Base-by-base conservation (phyloP, 345 rosid species). In the Draba incana region DNA sequence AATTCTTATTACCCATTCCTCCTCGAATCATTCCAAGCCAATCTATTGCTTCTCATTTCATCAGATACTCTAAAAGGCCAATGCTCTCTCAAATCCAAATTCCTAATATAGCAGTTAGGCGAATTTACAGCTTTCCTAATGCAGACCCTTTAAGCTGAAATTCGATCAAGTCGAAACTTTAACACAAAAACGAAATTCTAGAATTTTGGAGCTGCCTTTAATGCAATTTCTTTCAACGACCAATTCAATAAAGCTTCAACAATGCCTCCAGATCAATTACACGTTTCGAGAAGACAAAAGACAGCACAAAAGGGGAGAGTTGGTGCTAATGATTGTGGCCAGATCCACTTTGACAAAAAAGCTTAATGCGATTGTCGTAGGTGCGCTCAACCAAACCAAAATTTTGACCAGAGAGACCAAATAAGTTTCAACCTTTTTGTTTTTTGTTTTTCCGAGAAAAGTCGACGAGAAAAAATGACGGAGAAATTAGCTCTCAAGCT, bases 41-140 rank as follows among this genome's bases (percentile, higher is more conserved):
- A 49, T 68, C 35, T 59, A 9, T 23, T 67, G 62, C 75, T 77
- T 75, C 59, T 71, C 84, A 81, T 81, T 68, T 81, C 84, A 78
- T 78, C 75, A 50, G 60, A 52, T 47, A 37, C 56, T 45, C 49
- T 4, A 61, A 24, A 55, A 55, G 37, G 55, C 61, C 24, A 60
- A 14, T 0, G 27, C 62, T 70, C 2, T 70, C 1, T 35, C 2
- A n/a, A 45, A 39, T 13, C 52, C 24, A 53, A 13, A 14, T 7
- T 0, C 16, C 37, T 20, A 57, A 57, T 57, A 13, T 38, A 57
- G 16, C 12, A 23, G 11, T 37, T 38, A 1, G 8, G 15, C 58
- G 47, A 27, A 4, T 50, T 8, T 6, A 35, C 27, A 57, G 44
- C 31, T n/a, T 23, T 42, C 37, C n/a, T 0, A 64, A 70, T 62